Evolutionary conservation across 2,329 filamentous ascomycete species (phyloP).

Genomic region (Leptoxyphium fumago): DNA sequence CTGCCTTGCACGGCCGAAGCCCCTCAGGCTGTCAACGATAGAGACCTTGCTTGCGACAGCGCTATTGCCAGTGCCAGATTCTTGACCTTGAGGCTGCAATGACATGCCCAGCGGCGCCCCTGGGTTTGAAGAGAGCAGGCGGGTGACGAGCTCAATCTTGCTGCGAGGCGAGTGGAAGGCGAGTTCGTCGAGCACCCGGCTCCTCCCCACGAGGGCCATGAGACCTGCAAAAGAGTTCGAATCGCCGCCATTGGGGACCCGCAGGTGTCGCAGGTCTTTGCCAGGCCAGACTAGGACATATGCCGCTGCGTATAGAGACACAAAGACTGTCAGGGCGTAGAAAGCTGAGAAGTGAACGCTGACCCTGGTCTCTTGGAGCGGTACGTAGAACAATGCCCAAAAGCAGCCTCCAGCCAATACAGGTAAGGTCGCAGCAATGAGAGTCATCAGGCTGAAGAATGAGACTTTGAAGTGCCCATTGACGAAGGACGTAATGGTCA

Average conservation of each 20-base stretch:
- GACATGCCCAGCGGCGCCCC: conserved; percentile 30
- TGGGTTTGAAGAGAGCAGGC: conserved; percentile 43
- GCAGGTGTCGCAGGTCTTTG: conserved; percentile 35
- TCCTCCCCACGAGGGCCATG: conserved; percentile 61
- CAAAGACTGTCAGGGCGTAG: conserved; percentile 59
- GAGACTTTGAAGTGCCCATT: conserved; percentile 54
- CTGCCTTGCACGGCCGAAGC: conserved; percentile 17
- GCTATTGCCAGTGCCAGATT: background rate
- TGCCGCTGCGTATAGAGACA: conserved; percentile 52
- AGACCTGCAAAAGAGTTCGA: conserved; percentile 61
- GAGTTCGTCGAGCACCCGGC: conserved; percentile 55
- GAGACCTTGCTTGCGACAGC: conserved; percentile 13
- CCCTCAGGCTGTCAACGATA: conserved; percentile 19
- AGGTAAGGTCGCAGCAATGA: conserved; percentile 48
- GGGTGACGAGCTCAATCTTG: conserved; percentile 53
- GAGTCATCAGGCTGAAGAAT: conserved; percentile 42
- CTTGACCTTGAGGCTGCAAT: conserved; percentile 11
- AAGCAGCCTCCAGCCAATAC: conserved; percentile 56
- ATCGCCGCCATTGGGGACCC: conserved; percentile 46
- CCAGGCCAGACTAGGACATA: conserved; percentile 57
- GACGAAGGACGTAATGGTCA: conserved; percentile 40
- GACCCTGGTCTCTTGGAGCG: conserved; percentile 42
- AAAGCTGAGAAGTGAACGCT: conserved; percentile 56
- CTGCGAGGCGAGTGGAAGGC: conserved; percentile 55
- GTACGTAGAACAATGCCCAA: conserved; percentile 50